Percentiles rank a stretch among this genome's conserved stretches.
phyloP scores from a whole-genome alignment of 179 eudicot genomes.

The Carnegiea gigantea region DNA sequence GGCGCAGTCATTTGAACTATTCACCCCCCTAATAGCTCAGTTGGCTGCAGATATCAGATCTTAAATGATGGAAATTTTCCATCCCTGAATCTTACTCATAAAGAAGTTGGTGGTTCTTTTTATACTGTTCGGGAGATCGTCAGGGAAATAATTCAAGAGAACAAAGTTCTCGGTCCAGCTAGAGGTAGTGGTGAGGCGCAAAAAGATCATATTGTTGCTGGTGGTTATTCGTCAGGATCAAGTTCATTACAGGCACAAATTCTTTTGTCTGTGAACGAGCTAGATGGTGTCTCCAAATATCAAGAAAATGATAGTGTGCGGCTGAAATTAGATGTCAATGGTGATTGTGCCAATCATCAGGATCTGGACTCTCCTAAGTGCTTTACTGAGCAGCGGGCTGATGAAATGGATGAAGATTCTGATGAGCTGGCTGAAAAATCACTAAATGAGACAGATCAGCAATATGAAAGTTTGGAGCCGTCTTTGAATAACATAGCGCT shows the following conservation, averaged over 20 bases:
- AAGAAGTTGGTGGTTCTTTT: conserved; percentile 97
- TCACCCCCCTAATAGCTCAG: neutral
- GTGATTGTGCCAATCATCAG: conserved; percentile 22
- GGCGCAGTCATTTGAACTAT: neutral
- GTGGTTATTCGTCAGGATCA: conserved; percentile 50
- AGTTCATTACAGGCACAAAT: conserved; percentile 41
- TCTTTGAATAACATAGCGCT: conserved; percentile 6
- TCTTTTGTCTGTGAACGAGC: conserved; percentile 29
- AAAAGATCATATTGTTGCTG: conserved; percentile 27
- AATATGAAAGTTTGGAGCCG: conserved; percentile 11
- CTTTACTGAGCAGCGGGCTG: conserved; percentile 24
- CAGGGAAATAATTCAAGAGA: conserved; percentile 87
- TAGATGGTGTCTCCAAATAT: conserved; percentile 19
- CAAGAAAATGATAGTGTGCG: conserved; percentile 23
- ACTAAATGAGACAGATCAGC: conserved; percentile 20
- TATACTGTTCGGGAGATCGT: conserved; percentile 86
- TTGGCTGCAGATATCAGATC: conserved; percentile 66
- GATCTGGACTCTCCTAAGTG: conserved; percentile 18
- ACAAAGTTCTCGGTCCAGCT: conserved; percentile 82
- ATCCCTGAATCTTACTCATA: conserved; percentile 77
- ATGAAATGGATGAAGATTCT: conserved; percentile 31
- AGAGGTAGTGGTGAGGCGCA: conserved; percentile 38
- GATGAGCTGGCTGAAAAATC: conserved; percentile 19
- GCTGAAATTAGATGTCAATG: conserved; percentile 18
- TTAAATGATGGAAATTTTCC: conserved; percentile 77